phyloP scores from a whole-genome alignment of 2,329 filamentous ascomycete genomes.

The Parastagonospora nodorum region DNA sequence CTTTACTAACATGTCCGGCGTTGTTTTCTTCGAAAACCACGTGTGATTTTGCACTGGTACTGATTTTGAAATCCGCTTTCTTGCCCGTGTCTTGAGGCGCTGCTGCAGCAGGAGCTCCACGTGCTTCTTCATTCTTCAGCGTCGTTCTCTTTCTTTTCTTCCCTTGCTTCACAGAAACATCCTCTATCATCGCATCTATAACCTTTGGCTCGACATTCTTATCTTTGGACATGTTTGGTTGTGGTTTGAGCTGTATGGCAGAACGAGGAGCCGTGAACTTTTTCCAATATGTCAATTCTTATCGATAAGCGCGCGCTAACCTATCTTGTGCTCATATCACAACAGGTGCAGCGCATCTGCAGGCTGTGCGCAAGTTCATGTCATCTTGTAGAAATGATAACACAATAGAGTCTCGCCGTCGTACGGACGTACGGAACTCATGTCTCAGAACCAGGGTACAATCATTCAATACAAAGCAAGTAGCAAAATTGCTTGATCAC shows the following conservation, averaged over 20 bases:
- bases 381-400: too few relatives aligned
- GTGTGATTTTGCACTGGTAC: background rate
- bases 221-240: background rate
- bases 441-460: too few relatives aligned
- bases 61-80: background rate
- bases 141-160: constrained; percentile 1
- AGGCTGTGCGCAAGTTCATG: too few relatives aligned
- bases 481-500: too few relatives aligned
- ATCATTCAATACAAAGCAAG: too few relatives aligned
- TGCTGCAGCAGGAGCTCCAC: background rate
- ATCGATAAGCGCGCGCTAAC: background rate
- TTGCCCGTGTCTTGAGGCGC: background rate
- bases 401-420: too few relatives aligned
- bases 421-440: too few relatives aligned
- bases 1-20: too few relatives aligned
- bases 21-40: background rate
- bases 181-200: too few relatives aligned
- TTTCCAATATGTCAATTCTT: background rate
- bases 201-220: background rate
- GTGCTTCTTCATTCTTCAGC: background rate
- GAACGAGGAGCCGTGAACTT: background rate
- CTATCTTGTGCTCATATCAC: too few relatives aligned
- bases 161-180: background rate
- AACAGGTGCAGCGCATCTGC: too few relatives aligned
- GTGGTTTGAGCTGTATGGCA: background rate